Percentiles rank a stretch among this genome's conserved stretches.
phyloP scores from a whole-genome alignment of 805 yeast species.

The Clavispora santaluciae region DNA sequence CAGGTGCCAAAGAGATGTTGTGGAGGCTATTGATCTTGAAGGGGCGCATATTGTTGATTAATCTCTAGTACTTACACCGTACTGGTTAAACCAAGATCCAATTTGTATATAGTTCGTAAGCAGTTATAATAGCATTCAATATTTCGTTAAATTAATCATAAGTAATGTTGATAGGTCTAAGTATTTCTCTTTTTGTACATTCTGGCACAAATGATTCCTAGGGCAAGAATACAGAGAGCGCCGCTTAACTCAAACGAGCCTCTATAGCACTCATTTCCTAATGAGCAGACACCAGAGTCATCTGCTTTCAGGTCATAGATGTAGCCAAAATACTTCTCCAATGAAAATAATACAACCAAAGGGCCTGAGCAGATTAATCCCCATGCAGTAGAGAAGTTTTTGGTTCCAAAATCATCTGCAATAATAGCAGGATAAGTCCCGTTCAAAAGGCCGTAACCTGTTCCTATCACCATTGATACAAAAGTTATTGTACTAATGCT shows the following conservation, averaged over 20 bases:
- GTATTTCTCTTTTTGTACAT: constrained; percentile 21
- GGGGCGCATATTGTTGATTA: constrained; percentile 37
- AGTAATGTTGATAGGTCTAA: background rate
- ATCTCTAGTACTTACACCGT: background rate
- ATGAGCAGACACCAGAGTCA: constrained; percentile 35
- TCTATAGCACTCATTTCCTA: constrained; percentile 35
- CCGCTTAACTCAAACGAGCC: constrained; percentile 33
- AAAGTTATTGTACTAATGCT: constrained; percentile 19
- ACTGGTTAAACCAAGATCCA: background rate
- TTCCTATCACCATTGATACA: constrained; percentile 55
- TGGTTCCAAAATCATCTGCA: constrained; percentile 68
- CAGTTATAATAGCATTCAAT: constrained; percentile 2
- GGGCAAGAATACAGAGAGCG: constrained; percentile 22
- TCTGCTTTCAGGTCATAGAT: constrained; percentile 45
- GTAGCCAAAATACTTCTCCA: constrained; percentile 53
- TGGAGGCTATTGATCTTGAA: constrained; percentile 43
- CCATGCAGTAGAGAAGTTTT: constrained; percentile 70
- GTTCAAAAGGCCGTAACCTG: constrained; percentile 64
- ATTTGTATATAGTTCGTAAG: constrained; percentile 1
- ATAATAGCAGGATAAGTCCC: constrained; percentile 74
- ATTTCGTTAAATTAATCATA: background rate
- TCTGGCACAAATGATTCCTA: constrained; percentile 19
- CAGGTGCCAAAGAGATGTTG: constrained; percentile 35
- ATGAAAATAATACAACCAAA: constrained; percentile 45
- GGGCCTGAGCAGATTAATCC: constrained; percentile 73